Percentiles rank a stretch among this genome's conserved stretches.
These are phyloP conservation scores for Gnaphalium uliginosum DNA, from an alignment of 129 eudicot genomes.

Conservation along the genomic window DNA sequence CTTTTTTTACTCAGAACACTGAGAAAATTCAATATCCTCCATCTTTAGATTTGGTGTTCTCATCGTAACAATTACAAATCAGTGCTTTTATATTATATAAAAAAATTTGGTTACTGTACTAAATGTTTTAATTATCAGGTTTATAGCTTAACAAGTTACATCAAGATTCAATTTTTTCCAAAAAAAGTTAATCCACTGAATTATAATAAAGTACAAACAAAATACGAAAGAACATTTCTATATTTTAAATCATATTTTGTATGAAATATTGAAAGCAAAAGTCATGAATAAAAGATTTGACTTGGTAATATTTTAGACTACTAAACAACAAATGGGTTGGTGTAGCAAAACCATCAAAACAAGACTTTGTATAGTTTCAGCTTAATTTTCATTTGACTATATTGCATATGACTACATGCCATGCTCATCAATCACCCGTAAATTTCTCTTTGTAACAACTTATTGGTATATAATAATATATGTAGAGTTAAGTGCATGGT, in stretches of 20 bases:
- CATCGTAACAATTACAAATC: no score
- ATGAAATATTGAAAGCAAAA: conserved; percentile 1
- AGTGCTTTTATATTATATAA: no score
- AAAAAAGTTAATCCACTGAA: no score
- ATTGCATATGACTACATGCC: conserved; percentile 1
- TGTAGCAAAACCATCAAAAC: conserved; percentile 31
- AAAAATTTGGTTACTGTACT: no score
- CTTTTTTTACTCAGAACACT: no score
- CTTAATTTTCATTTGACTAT: background rate
- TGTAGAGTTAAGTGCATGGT: no score
- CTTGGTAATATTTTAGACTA: conserved; percentile 1
- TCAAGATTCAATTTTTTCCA: no score
- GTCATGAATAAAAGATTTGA: conserved; percentile 14
- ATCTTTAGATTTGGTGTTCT: no score
- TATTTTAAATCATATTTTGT: background rate
- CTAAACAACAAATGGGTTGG: conserved; percentile 34
- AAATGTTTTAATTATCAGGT: no score
- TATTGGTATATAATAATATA: no score
- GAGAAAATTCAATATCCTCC: no score
- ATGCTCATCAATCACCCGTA: conserved; percentile 22
- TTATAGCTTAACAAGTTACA: no score
- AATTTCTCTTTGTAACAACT: background rate
- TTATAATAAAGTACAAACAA: background rate
- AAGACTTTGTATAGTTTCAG: conserved; percentile 20
- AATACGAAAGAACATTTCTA: background rate